These are phyloP conservation scores for Dactylellina cionopaga DNA, from an alignment of 2,329 filamentous ascomycete genomes.

Conservation along the genomic window DNA sequence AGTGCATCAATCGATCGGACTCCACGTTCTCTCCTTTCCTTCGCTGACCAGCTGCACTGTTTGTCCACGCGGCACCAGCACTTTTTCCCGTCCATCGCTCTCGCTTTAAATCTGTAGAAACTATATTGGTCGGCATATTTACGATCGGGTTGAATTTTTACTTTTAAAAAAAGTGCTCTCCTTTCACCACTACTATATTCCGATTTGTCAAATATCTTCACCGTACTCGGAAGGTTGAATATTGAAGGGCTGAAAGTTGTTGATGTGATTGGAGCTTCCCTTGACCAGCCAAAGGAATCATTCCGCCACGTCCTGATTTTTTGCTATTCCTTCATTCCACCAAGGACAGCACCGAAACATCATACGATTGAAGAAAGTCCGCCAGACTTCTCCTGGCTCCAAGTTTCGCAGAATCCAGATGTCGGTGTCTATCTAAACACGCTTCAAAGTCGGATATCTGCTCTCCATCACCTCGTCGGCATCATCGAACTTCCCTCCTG, in stretches of 20 bases:
- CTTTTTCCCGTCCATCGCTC: conserved; percentile 19
- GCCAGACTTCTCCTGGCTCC: not conserved
- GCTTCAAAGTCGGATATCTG: not conserved
- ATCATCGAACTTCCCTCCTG: conserved; percentile 9
- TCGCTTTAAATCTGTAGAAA: not conserved
- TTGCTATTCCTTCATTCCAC: conserved; percentile 6
- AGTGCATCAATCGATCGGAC: not conserved
- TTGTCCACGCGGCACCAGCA: conserved; percentile 26
- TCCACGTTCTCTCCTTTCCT: not conserved
- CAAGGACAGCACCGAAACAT: conserved; percentile 4
- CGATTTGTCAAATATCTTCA: too few species aligned
- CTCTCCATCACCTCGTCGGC: not conserved
- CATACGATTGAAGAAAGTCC: too few species aligned
- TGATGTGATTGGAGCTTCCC: too few species aligned
- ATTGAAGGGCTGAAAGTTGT: too few species aligned
- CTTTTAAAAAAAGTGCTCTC: too few species aligned
- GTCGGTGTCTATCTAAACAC: conserved; percentile 24
- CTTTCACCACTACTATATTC: too few species aligned
- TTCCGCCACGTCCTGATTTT: conserved; percentile 23
- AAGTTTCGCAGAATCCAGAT: conserved; percentile 8
- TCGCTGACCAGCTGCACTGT: conserved; percentile 23
- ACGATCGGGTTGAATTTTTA: not conserved
- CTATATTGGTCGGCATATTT: not conserved
- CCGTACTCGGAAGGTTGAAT: too few species aligned
- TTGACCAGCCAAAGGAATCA: conserved; percentile 39